These are phyloP conservation scores for Physcia stellaris DNA, from an alignment of 495 filamentous ascomycete genomes.

Conservation along the genomic window DNA sequence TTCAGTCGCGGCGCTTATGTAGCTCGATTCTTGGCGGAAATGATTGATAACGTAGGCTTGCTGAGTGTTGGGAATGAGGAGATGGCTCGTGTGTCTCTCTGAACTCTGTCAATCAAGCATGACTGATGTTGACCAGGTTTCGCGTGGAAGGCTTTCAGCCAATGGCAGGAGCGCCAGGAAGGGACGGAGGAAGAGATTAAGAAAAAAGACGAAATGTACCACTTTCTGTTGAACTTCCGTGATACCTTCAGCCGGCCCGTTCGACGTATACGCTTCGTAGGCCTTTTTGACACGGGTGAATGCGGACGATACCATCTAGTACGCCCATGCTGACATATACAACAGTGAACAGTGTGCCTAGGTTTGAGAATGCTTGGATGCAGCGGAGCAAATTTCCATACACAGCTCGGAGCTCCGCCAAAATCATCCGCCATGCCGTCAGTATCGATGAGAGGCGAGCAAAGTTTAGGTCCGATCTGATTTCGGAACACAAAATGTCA, in stretches of 20 bases:
- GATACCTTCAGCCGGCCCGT: constrained; percentile 76
- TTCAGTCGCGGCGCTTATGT: constrained; percentile 83
- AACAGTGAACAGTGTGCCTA: constrained; percentile 65
- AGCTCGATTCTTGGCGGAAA: constrained; percentile 72
- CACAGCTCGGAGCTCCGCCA: constrained; percentile 63
- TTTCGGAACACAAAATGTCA: constrained; percentile 40
- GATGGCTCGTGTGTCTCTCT: too few species aligned
- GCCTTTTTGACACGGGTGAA: constrained; percentile 47
- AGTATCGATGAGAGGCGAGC: constrained; percentile 68
- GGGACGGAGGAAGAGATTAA: constrained; percentile 39
- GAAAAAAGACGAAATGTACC: constrained; percentile 52
- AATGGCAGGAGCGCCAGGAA: constrained; percentile 61
- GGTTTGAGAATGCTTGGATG: constrained; percentile 79
- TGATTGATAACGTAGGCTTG: constrained; percentile 74
- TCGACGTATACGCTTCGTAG: constrained; percentile 54
- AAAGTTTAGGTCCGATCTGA: constrained; percentile 54
- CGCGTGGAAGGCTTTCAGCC: constrained; percentile 79
- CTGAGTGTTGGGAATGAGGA: constrained; percentile 79
- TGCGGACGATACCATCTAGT: not conserved
- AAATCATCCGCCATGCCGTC: constrained; percentile 57
- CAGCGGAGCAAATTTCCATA: constrained; percentile 71
- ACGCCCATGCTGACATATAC: constrained; percentile 9
- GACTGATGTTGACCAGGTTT: too few species aligned
- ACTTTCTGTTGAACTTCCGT: constrained; percentile 70
- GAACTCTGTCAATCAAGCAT: too few species aligned